Evolutionary conservation across 2,329 filamentous ascomycete species (phyloP).

Genomic region (Hysterium pulicare): DNA sequence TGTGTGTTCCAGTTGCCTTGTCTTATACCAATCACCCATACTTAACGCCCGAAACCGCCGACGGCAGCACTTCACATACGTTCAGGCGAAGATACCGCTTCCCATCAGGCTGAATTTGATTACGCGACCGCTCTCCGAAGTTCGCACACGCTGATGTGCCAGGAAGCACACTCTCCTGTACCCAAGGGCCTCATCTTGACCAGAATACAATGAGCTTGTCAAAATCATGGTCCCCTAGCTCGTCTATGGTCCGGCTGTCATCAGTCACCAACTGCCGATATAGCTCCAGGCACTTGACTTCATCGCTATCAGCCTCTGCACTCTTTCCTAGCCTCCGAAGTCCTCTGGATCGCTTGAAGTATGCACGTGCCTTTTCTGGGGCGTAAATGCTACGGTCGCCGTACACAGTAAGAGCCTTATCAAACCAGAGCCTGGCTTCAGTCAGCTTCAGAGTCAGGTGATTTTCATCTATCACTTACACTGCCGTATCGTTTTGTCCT

Average conservation of each 20-base stretch:
- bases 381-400: not conserved
- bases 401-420: conserved; percentile 1
- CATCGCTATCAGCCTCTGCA: not conserved
- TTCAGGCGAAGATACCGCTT: too few species aligned
- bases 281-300: not conserved
- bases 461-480: too few species aligned
- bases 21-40: too few species aligned
- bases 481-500: not conserved
- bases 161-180: too few species aligned
- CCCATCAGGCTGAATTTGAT: too few species aligned
- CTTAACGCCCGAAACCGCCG: too few species aligned
- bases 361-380: conserved; percentile 4
- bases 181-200: too few species aligned
- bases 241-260: not conserved
- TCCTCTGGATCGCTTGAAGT: not conserved
- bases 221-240: conserved; percentile 2
- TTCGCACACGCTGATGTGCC: too few species aligned
- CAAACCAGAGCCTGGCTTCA: not conserved
- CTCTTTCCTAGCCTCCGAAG: not conserved
- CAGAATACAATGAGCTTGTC: conserved; percentile 6
- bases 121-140: too few species aligned
- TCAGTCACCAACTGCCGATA: conserved; percentile 1
- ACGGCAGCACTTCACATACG: too few species aligned
- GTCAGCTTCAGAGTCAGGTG: too few species aligned
- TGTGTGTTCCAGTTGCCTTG: too few species aligned